Evolutionary conservation across 2,329 filamentous ascomycete species (phyloP), one percentile per base, ranked within the genome.

Genomic region (Sporothrix euskadiensis): DNA sequence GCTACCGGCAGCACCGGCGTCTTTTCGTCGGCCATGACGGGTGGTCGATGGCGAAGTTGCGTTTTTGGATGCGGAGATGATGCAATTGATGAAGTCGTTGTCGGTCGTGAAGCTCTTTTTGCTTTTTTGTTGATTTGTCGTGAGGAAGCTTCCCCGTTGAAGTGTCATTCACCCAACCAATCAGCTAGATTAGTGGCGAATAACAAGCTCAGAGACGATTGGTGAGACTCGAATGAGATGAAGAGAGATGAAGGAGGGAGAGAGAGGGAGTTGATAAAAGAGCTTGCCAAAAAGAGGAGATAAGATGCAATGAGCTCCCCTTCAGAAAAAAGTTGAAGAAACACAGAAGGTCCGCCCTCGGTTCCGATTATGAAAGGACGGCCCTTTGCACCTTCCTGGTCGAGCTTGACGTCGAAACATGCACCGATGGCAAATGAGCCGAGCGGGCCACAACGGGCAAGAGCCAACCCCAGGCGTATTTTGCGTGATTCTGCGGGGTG

Each of bases 1-100:
- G 57, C 22, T 26, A 70, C 35, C 71, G 68, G 73, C 61, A 73
- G 74, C 69, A 94, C 85, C 73, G 91, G 91, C 69, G 90, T 92
- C 73, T 84, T 84, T 83, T 93, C 91, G 80, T 84, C 77, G 26
- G 83, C 76, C 83, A 84, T 84, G 74, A 77, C 49, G 74, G 74
- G 44, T 4, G 44, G 19, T 56, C 26, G 3, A n/a, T 32, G 65
- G 26, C 63, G 12, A 26, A 32, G 22, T 44, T 68, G 22, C 8
- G 10, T 68, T 35, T 68, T 1, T 19, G 63, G 22, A 22, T 26
- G 52, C 30, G 57, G 16, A 19, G 47, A 56, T 30, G 57, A 56
- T 22, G 57, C 26, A 66, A 47, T 66, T 5, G 52, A 14, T 63
- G 16, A 19, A 30, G 39, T 26, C 49, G 65, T 39, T 35, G 26